Evolutionary conservation across 169 alveolate species (phyloP).

Genomic region (Plasmodium sp.): DNA sequence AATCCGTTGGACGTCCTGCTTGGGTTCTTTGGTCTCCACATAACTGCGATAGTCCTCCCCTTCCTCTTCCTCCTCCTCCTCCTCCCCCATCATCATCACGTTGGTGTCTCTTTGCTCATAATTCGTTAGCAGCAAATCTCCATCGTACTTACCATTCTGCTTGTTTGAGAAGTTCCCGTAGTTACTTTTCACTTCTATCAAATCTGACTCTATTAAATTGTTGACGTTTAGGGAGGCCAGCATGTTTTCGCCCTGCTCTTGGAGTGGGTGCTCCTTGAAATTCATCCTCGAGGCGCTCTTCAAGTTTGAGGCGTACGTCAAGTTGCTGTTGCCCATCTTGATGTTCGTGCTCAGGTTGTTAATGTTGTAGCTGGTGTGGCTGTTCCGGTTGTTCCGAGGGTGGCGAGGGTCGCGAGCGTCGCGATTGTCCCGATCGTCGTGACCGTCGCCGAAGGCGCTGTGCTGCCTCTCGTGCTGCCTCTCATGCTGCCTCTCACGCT

Average conservation of each 20-base stretch:
- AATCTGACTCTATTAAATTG: conserved; percentile 65
- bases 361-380: conserved; percentile 39
- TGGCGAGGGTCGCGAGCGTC: neutral
- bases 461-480: neutral
- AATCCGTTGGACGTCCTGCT: conserved; percentile 7
- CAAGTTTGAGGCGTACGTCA: conserved; percentile 12
- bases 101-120: conserved; percentile 1
- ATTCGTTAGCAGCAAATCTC: neutral
- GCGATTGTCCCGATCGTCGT: neutral
- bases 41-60: neutral
- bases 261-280: conserved; percentile 18
- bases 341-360: conserved; percentile 53
- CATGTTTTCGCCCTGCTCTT: conserved; percentile 7
- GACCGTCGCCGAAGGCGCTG: neutral
- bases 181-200: conserved; percentile 53
- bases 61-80: neutral
- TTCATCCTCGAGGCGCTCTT: conserved; percentile 6
- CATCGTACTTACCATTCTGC: neutral
- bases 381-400: neutral
- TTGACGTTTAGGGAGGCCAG: conserved; percentile 52
- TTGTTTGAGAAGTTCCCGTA: neutral
- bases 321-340: conserved; percentile 55
- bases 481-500: neutral
- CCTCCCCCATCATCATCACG: neutral
- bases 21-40: neutral